Evolutionary conservation across 805 yeast species (phyloP).

Genomic region (Saccharomycopsis sp.): DNA sequence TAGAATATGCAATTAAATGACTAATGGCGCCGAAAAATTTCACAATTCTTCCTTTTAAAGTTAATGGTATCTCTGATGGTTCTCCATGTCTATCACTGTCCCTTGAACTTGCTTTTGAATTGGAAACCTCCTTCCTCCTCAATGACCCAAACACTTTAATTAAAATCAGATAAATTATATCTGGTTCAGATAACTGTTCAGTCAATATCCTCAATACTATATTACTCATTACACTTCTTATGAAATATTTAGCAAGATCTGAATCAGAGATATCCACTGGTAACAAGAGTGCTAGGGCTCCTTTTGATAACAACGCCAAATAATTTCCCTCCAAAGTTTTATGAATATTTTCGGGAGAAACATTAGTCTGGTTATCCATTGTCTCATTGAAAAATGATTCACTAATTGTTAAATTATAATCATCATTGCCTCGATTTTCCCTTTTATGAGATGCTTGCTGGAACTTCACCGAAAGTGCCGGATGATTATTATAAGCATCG

Average conservation of each 20-base stretch:
- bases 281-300: constrained; percentile 31
- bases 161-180: constrained; percentile 41
- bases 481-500: constrained; percentile 30
- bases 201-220: constrained; percentile 35
- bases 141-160: constrained; percentile 6
- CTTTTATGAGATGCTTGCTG: constrained; percentile 4
- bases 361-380: background rate
- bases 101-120: background rate
- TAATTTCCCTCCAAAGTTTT: constrained; percentile 30
- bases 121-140: too few relatives aligned
- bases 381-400: constrained; percentile 10
- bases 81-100: background rate
- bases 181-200: constrained; percentile 44
- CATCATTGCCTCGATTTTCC: background rate
- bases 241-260: constrained; percentile 31
- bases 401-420: constrained; percentile 5
- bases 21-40: constrained; percentile 13
- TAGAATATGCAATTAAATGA: constrained; percentile 20
- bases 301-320: constrained; percentile 30
- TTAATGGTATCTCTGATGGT: constrained; percentile 7
- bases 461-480: constrained; percentile 26
- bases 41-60: constrained; percentile 18
- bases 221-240: constrained; percentile 36
- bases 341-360: constrained; percentile 21
- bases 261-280: constrained; percentile 39